Evolutionary conservation across 139 green algal genomes (phyloP), one percentile per base, ranked within the genome.

Genomic region (Penium margaritaceum): DNA sequence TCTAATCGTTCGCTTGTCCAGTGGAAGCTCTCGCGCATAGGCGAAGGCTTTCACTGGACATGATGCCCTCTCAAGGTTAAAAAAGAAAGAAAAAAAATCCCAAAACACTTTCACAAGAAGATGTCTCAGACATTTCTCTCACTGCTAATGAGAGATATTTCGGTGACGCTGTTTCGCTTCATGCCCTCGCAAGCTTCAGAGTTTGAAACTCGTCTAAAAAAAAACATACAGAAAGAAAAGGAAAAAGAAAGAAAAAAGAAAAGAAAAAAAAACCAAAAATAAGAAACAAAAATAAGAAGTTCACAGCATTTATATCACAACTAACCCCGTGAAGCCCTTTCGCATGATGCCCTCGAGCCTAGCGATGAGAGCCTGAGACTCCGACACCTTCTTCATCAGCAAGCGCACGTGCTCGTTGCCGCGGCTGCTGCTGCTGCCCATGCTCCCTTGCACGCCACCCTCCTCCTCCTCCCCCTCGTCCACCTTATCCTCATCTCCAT

Each of bases 281-380:
- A 19, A 57, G 46, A 57, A 0, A 21, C 19, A 29, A 7, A 24
- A 5, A 29, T 21, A 57, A 4, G 19, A 57, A 19, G 19, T 9
- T 57, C 24, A 19, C 46, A 57, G 46, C 24, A 7, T 21, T 57
- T 19, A 1, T 21, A 57, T 24, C 51, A 30, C 19, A n/a, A 60
- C 63, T 54, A 24, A 80, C 75, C 75, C 68, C 9, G 27, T 82
- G 60, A 82, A 77, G 32, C 80, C 39, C 9, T 72, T 64, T 0
- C 67, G 30, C 68, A 82, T 80, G 71, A 82, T 65, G 38, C 47
- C 68, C 37, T 82, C 69, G 3, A 74, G 15, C 41, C n/a, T 29
- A 1, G 70, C 57, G 21, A 74, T 63, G 29, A 80, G 63, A 27
- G 24, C 43, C 35, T 82, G 69, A 5, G 46, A 55, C 34, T 79